Base-by-base conservation (phyloP, 345 rosid species). In the Arabidopsis suecica region DNA sequence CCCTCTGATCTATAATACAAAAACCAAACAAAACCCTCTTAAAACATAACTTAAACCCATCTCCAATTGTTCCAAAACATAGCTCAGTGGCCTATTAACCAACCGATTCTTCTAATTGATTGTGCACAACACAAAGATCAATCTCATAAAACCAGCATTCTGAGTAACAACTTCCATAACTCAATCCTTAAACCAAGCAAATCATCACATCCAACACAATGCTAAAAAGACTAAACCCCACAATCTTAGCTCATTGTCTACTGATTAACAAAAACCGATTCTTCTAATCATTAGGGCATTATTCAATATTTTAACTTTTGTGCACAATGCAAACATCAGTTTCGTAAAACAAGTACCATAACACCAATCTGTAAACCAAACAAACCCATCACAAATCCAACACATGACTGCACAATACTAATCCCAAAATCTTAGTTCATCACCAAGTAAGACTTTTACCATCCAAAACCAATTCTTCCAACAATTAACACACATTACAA, bases 1-100 rank as follows among this genome's bases (percentile, higher is more conserved):
- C 95, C 97, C 1, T 89, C 95, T 22, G 97, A 74, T 75, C 95
- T 94, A 84, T 73, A 73, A 82, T 23, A 45, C 41, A 42, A 23
- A 50, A 77, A 32, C 23, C 64, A 42, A 51, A 51, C 20, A 33
- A 40, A 60, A 28, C 40, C 5, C 33, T 25, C 58, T 41, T 14
- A 40, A 40, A n/a, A 44, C 40, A 74, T 3, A 64, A 28, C 75
- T 37, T 45, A 47, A 40, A 34, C 60, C 25, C 28, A 0, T 6
- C 47, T 8, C 30, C 36, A 18, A 50, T 60, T 23, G 38, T 30
- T 41, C 41, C 9, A 34, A 11, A 25, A 11, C 66, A 30, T 32
- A 10, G 28, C 66, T 23, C 60, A 34, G 37, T 34, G 18, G 34
- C 34, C 20, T 34, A 38, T 18, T 1, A 36, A 47, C 8, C 48